These are phyloP conservation scores for Mucor circinelloides DNA, from an alignment of 371 early-diverging fungal genomes.

Conservation along the genomic window DNA sequence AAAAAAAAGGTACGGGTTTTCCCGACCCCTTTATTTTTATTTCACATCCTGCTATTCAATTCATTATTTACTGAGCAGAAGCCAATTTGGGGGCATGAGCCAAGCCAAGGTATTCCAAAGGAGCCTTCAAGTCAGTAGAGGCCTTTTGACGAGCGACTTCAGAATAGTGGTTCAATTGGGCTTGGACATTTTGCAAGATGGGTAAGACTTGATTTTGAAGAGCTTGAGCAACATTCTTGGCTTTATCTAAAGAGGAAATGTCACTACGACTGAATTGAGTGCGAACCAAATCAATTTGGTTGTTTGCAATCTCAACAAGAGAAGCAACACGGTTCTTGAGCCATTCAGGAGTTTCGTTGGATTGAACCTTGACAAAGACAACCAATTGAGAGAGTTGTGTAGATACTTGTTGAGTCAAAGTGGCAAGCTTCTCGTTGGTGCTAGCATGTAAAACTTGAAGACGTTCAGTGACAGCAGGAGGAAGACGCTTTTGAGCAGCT, in stretches of 20 bases:
- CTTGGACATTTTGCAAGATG: constrained; percentile 53
- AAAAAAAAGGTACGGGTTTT: not conserved
- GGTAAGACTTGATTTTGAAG: constrained; percentile 62
- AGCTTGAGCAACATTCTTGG: constrained; percentile 54
- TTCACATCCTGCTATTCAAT: not conserved
- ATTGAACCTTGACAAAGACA: constrained; percentile 49
- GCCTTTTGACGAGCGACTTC: constrained; percentile 34
- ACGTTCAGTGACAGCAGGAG: constrained; percentile 34
- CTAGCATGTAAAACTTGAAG: constrained; percentile 19
- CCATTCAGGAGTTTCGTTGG: constrained; percentile 50
- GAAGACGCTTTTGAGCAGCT: constrained; percentile 34
- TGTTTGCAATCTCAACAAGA: constrained; percentile 52
- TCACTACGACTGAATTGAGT: constrained; percentile 52
- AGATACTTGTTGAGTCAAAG: constrained; percentile 37
- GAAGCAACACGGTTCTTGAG: constrained; percentile 53
- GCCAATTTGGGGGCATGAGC: constrained; percentile 21
- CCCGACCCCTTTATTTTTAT: not conserved
- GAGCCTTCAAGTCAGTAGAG: constrained; percentile 30
- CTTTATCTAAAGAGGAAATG: constrained; percentile 55
- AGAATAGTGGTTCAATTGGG: constrained; percentile 42
- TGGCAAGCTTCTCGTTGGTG: constrained; percentile 22
- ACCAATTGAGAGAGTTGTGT: constrained; percentile 28
- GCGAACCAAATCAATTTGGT: constrained; percentile 54
- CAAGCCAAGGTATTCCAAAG: constrained; percentile 34
- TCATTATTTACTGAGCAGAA: not conserved